Percentiles rank a stretch among this genome's conserved stretches.
phyloP scores from a whole-genome alignment of 208 protist species.

The Tritrichomonas foetus region DNA sequence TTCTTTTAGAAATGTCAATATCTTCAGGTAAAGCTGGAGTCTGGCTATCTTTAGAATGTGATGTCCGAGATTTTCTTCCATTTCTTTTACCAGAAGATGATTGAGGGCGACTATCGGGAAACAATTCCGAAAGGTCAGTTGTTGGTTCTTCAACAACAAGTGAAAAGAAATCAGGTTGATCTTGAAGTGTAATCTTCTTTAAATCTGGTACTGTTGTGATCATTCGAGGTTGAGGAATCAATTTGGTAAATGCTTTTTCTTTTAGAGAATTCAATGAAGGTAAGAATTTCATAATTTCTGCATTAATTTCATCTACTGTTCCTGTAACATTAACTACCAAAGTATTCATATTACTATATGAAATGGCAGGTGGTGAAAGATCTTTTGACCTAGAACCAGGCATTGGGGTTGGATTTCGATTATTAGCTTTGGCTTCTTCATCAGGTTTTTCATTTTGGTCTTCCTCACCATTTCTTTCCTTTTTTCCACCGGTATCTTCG shows the following conservation, averaged over 20 bases:
- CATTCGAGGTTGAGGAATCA: not conserved
- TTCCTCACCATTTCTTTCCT: too few relatives aligned
- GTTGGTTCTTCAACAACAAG: not conserved
- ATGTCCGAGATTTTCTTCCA: not conserved
- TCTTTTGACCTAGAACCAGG: too few relatives aligned
- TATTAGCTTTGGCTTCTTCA: too few relatives aligned
- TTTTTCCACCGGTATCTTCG: not conserved
- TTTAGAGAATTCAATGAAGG: not conserved
- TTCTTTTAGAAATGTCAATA: not conserved
- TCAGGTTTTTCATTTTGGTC: too few relatives aligned
- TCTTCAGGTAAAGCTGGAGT: not conserved
- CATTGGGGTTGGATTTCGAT: too few relatives aligned
- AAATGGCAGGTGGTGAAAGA: too few relatives aligned
- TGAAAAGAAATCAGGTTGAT: not conserved
- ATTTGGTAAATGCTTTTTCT: not conserved
- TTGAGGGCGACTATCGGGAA: not conserved
- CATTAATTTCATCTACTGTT: not conserved
- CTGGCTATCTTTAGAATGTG: not conserved
- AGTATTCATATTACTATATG: too few relatives aligned
- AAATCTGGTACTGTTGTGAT: not conserved
- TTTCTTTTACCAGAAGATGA: not conserved
- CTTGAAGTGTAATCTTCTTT: not conserved
- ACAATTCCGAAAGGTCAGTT: not conserved
- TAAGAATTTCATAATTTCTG: not conserved
- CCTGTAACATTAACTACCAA: too few relatives aligned